Base-by-base conservation (phyloP, 1,284 basidiomycete genomes). In the Ustilago lituana region DNA sequence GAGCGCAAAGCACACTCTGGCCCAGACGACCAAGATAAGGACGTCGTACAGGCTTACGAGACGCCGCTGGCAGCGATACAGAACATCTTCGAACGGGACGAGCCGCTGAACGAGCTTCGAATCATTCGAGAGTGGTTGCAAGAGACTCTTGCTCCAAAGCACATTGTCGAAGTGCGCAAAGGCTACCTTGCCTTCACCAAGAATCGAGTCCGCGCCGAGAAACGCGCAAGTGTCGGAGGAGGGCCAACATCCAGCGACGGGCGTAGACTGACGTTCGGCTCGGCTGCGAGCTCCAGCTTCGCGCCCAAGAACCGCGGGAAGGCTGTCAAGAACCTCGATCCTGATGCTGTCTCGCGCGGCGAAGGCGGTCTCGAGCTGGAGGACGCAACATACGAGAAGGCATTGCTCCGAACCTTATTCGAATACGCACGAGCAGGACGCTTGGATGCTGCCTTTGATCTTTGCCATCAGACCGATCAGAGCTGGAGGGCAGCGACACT, bases 401-500 rank as follows among this genome's bases (percentile, higher is more conserved):
- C 86, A 12, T 83, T 94, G 15, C 83, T 87, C 0, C 88, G 91
- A 56, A 87, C 89, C 0, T 80, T 94, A 15, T 94, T 91, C 82
- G 87, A 88, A 31, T 90, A 90, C 70, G 85, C 93, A 8, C 87
- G 93, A 29, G 88, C 90, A 4, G 95, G 95, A 15, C 85, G 89
- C 67, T 83, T 96, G 17, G 90, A 90, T 24, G 88, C 91, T 17
- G 94, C 94, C 0, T 85, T 94, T 9, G 89, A 91, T 35, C 84
- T 94, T 12, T 95, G 92, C 78, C 85, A 89, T 66, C 89, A 89
- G 74, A 90, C 91, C 0, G 89, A 93, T 63, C 91, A 95, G 73
- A 90, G 92, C 3, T 98, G 94, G 94, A 86, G 93, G 26, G 92
- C 92, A 0, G 92, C 92, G 0, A 91, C 89, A 55, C 87, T 95